These are phyloP conservation scores for Carpinus fangiana DNA, from an alignment of 306 rosid genomes.

Conservation along the genomic window DNA sequence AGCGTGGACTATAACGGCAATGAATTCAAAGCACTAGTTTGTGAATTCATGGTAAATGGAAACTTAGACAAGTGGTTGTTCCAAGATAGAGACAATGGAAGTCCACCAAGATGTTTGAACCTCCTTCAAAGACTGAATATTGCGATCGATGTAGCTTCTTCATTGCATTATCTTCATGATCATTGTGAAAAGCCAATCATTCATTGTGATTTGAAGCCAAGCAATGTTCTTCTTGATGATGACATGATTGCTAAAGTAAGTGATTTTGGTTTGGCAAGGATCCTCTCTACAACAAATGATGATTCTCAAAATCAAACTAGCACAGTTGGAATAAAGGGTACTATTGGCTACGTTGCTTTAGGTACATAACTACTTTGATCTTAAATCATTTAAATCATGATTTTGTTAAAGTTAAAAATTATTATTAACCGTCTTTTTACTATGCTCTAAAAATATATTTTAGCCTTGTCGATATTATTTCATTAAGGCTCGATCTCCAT, in stretches of 20 bases:
- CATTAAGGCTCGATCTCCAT: too few relatives aligned
- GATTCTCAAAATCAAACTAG: slow-evolving; percentile 4
- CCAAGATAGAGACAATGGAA: not conserved
- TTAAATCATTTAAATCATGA: not conserved
- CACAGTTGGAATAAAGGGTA: slow-evolving; percentile 24
- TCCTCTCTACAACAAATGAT: not conserved
- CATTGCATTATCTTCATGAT: slow-evolving; percentile 24
- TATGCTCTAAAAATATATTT: slow-evolving; percentile 10
- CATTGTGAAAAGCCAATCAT: slow-evolving; percentile 2
- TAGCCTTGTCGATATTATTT: too few relatives aligned
- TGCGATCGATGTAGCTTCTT: slow-evolving; percentile 14
- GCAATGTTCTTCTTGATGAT: slow-evolving; percentile 19
- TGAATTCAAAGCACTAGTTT: too few relatives aligned
- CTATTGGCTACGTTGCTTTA: slow-evolving; percentile 22
- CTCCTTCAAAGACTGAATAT: slow-evolving; percentile 30
- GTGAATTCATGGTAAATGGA: slow-evolving; percentile 26
- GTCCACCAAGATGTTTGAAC: not conserved
- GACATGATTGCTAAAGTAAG: slow-evolving; percentile 20
- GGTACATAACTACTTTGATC: not conserved
- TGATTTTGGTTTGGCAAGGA: slow-evolving; percentile 37
- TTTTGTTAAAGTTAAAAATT: too few relatives aligned
- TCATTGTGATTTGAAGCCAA: slow-evolving; percentile 28
- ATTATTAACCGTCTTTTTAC: not conserved
- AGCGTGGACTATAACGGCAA: too few relatives aligned
- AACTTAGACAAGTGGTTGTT: slow-evolving; percentile 38